Base-by-base conservation (phyloP, 169 alveolate species). In the Plasmodium gonderi region DNA sequence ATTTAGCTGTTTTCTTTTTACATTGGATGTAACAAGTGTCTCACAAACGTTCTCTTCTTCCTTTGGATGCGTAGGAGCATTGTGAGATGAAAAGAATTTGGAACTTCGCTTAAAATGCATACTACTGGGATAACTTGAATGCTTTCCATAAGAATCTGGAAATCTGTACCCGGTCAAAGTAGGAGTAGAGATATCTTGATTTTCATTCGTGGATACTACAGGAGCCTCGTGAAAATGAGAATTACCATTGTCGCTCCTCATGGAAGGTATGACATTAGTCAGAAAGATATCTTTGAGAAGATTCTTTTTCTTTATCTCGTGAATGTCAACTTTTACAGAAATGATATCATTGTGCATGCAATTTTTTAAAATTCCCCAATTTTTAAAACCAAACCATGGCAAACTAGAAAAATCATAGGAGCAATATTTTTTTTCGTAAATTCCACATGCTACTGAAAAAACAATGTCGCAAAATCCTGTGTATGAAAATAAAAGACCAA, bases 401-500 rank as follows among this genome's bases (percentile, higher is more conserved):
- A 75, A 9, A 4, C 65, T 54, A 14, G 93, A 76, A n/a, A 17
- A 54, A 47, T 87, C 68, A 51, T 87, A 87, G 1, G 69, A 60
- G 31, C 77, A 29, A 54, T 54, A 54, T 42, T 60, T 77, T 67
- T 87, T 87, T 45, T 45, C 45, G 60, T 87, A 76, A 0, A 36
- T 20, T 1, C 93, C 93, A 64, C 93, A 87, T 0, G 79, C 31
- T 6, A 87, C 93, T 11, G 93, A 87, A 54, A 75, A 87, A 5
- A 87, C 44, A 14, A 87, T 75, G 33, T 87, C 93, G 47, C 93
- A 87, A 36, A 74, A 87, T 20, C 93, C 93, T 33, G 93, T 87
- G 40, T 87, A 87, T n/a, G 93, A 76, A 78, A 87, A 87, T 36
- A 87, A 45, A 29, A 87, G 23, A 31, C 23, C 93, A 36, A 87